phyloP scores from a whole-genome alignment of 352 stramenopile species.

The Aphanomyces cochlioides region DNA sequence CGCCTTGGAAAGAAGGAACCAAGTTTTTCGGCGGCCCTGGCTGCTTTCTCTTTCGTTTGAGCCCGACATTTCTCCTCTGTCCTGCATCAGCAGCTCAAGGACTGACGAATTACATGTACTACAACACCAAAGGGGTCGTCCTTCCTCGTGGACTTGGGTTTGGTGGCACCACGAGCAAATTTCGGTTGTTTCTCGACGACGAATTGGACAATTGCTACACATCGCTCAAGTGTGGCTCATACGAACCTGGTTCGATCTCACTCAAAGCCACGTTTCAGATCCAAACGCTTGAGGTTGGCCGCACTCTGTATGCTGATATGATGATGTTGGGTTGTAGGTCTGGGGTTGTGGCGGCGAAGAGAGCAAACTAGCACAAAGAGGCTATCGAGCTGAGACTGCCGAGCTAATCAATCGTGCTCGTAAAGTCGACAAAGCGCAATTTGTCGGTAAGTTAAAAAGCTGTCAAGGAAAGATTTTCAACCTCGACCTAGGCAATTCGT shows the following conservation, averaged over 20 bases:
- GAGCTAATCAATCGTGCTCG: constrained; percentile 76
- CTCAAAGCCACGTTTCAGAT: constrained; percentile 55
- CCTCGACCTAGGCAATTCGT: constrained; percentile 49
- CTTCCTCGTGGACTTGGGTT: constrained; percentile 73
- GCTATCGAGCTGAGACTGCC: constrained; percentile 69
- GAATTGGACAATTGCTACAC: constrained; percentile 85
- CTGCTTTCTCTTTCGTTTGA: constrained; percentile 75
- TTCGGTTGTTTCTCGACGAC: constrained; percentile 77
- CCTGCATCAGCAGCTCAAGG: constrained; percentile 39
- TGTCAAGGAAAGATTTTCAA: not conserved
- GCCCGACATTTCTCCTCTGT: constrained; percentile 61
- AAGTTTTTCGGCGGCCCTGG: constrained; percentile 75
- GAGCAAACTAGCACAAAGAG: constrained; percentile 47
- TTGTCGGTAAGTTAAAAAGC: constrained; percentile 33
- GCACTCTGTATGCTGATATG: not conserved
- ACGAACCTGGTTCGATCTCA: constrained; percentile 63
- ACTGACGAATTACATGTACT: constrained; percentile 76
- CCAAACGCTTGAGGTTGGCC: constrained; percentile 51
- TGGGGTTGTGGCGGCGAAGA: constrained; percentile 74
- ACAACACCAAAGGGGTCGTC: constrained; percentile 79
- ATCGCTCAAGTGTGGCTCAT: constrained; percentile 63
- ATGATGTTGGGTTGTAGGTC: constrained; percentile 31
- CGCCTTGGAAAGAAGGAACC: constrained; percentile 77
- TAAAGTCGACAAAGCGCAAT: constrained; percentile 85
- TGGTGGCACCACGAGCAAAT: constrained; percentile 67